Evolutionary conservation across 768 basidiomycete genomes (phyloP), one percentile per base, ranked within the genome.

Genomic region (Cyclocybe cylindracea): DNA sequence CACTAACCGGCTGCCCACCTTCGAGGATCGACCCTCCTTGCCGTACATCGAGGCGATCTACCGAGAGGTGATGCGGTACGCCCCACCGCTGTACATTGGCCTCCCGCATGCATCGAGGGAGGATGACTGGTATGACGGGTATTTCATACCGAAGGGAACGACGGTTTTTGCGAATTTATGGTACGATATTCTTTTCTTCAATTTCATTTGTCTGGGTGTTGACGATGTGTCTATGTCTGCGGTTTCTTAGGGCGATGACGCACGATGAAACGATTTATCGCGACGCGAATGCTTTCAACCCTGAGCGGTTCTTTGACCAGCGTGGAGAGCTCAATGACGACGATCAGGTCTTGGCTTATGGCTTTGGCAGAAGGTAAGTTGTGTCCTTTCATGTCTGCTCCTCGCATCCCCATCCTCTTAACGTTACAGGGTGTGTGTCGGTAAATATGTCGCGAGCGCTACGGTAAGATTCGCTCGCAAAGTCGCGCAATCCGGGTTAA

Each of bases 61-160:
- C 39, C 54, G 54, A 2, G 63, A 65, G 48, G 35, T 62, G 29
- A 40, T 66, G 8, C 55, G 67, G 7, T 55, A 56, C 47, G 47
- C 33, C 5, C 65, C 63, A 4, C 56, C 57, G n/a, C 8, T 54
- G 4, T 46, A 57, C 2, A 48, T 66, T 14, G 61, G 56, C 29
- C 39, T 66, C 4, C 62, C 64, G 1, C 68, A 66, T 50, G 41
- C 54, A 16, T 50, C 61, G 4, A 59, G 48, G 6, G 59, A 65
- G 16, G 66, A 70, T 51, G 66, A 70, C 50, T 32, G 57, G 14
- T 69, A 67, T 43, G 54, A 64, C 31, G 68, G 65, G 0, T 65
- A 68, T 53, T 61, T 62, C 47, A 59, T 70, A 7, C 67, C 67
- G 0, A 58, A 58, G 54, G 61, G 59, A 51, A 46, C 10, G 44